phyloP scores from a whole-genome alignment of 768 basidiomycete species.

The Lactarius quietus region DNA sequence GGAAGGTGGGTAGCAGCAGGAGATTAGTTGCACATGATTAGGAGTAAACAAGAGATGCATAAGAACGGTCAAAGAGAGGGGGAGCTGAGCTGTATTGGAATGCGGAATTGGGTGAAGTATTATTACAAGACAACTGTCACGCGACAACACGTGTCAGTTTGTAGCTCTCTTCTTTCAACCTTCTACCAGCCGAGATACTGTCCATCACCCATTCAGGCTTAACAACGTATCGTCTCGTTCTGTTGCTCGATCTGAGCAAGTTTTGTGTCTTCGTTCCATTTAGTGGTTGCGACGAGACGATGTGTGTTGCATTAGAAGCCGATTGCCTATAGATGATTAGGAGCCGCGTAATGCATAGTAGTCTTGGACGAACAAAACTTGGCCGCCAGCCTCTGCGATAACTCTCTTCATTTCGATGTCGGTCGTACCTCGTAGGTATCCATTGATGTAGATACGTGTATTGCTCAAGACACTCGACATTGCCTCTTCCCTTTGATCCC shows the following conservation, averaged over 20 bases:
- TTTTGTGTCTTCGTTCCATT: slow-evolving; percentile 70
- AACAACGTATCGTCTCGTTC: slow-evolving; percentile 56
- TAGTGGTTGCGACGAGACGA: slow-evolving; percentile 68
- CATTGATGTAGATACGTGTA: slow-evolving; percentile 65
- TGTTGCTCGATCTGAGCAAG: slow-evolving; percentile 49
- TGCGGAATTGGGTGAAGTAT: neutral
- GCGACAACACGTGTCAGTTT: slow-evolving; percentile 37
- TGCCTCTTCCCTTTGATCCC: slow-evolving; percentile 29
- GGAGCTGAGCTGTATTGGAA: slow-evolving; percentile 12
- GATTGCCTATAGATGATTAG: slow-evolving; percentile 40
- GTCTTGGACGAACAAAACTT: slow-evolving; percentile 45
- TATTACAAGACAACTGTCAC: slow-evolving; percentile 12
- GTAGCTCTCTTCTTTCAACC: slow-evolving; percentile 60
- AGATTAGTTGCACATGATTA: slow-evolving; percentile 79
- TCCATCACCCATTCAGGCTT: slow-evolving; percentile 74
- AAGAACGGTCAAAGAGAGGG: slow-evolving; percentile 7
- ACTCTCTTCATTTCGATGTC: slow-evolving; percentile 77
- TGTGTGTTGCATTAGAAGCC: slow-evolving; percentile 68
- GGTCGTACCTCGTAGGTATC: slow-evolving; percentile 65
- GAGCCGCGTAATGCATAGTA: neutral
- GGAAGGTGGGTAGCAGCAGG: slow-evolving; percentile 81
- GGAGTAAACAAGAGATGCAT: slow-evolving; percentile 79
- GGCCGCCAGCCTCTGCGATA: slow-evolving; percentile 64
- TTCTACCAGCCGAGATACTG: slow-evolving; percentile 57
- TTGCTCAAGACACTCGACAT: slow-evolving; percentile 34